Conservation (phyloP, 2,329 filamentous ascomycete species). For the Claviceps capensis region DNA sequence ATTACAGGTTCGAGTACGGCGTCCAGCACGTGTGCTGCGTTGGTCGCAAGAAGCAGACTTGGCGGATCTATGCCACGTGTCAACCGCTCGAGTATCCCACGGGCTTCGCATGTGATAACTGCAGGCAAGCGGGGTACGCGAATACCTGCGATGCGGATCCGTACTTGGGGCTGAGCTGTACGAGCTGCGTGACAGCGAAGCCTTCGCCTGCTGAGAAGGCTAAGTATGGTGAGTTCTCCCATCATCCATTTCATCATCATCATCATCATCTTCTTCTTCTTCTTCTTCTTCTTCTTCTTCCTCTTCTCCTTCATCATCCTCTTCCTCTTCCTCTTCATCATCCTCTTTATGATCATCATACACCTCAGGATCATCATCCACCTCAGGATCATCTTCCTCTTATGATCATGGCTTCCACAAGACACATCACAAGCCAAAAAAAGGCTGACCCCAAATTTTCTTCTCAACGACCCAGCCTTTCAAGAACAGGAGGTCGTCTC, state of each 20-base stretch:
- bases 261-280: not conserved
- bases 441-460: too few relatives aligned
- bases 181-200: slow-evolving; percentile 8
- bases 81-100: slow-evolving; percentile 7
- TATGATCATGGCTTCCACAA: too few relatives aligned
- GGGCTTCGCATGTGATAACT: slow-evolving; percentile 7
- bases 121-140: not conserved
- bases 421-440: too few relatives aligned
- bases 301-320: not conserved
- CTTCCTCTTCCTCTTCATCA: not conserved
- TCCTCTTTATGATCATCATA: too few relatives aligned
- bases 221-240: not conserved
- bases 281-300: not conserved
- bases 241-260: not conserved
- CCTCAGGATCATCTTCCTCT: too few relatives aligned
- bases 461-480: not conserved
- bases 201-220: slow-evolving; percentile 4
- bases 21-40: slow-evolving; percentile 7
- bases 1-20: slow-evolving; percentile 7
- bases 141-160: slow-evolving; percentile 13
- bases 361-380: too few relatives aligned
- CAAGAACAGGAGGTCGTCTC: not conserved
- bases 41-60: slow-evolving; percentile 1
- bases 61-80: slow-evolving; percentile 7
- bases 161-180: slow-evolving; percentile 9